Percentiles rank a stretch among this genome's conserved stretches.
Conservation (phyloP, 345 rosid species). For the Populus pruinosa region DNA sequence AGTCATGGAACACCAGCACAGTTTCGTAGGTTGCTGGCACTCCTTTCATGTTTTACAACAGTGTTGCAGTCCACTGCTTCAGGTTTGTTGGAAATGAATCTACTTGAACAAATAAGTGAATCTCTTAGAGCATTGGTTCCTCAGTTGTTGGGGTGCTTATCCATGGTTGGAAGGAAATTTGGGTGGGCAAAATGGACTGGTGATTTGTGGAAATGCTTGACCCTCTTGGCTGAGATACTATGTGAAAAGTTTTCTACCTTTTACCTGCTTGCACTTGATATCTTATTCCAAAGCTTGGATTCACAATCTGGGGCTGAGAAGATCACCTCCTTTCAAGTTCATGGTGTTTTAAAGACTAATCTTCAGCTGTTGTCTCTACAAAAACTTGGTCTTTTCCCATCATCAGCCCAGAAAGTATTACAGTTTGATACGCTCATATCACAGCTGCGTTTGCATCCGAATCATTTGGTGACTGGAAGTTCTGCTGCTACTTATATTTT, state of each 20-base stretch:
- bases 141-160: constrained; percentile 62
- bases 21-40: constrained; percentile 73
- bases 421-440: constrained; percentile 68
- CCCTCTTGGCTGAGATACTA: constrained; percentile 89
- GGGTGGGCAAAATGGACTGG: constrained; percentile 87
- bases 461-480: constrained; percentile 72
- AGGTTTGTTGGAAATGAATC: constrained; percentile 79
- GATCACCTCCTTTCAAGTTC: constrained; percentile 63
- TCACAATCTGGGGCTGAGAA: constrained; percentile 46
- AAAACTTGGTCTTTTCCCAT: constrained; percentile 68
- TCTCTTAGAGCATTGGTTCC: constrained; percentile 76
- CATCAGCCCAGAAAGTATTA: constrained; percentile 64
- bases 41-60: constrained; percentile 88
- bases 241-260: constrained; percentile 64
- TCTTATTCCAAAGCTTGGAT: constrained; percentile 69
- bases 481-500: constrained; percentile 84
- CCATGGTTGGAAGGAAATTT: constrained; percentile 72
- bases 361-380: constrained; percentile 87
- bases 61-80: constrained; percentile 87
- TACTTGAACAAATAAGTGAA: constrained; percentile 71
- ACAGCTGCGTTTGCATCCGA: constrained; percentile 76
- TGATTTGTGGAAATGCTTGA: constrained; percentile 86
- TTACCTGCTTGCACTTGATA: constrained; percentile 60
- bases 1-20: constrained; percentile 66
- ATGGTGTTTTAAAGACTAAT: constrained; percentile 82